Evolutionary conservation across 805 yeast genomes (phyloP).

Genomic region (Teunomyces kruisii): DNA sequence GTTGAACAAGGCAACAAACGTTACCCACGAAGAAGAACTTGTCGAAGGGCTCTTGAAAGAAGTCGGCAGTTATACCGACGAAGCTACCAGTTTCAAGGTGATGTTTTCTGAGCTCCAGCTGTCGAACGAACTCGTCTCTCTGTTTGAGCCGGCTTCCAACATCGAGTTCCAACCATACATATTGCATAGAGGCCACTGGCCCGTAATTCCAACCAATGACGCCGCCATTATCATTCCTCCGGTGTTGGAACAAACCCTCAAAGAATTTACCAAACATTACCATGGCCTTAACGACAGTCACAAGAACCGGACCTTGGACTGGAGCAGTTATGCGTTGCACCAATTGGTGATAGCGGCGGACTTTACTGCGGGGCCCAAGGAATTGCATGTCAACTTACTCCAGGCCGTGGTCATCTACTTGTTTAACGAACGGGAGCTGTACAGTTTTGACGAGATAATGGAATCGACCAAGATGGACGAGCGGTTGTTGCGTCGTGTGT

Average conservation of each 20-base stretch:
- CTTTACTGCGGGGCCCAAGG: slow-evolving; percentile 32
- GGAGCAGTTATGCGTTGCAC: slow-evolving; percentile 44
- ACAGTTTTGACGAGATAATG: slow-evolving; percentile 21
- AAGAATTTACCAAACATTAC: slow-evolving; percentile 21
- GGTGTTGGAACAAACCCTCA: slow-evolving; percentile 16
- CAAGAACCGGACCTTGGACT: slow-evolving; percentile 32
- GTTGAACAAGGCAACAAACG: slow-evolving; percentile 18
- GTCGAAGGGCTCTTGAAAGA: slow-evolving; percentile 21
- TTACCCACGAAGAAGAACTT: slow-evolving; percentile 21
- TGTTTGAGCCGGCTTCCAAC: neutral
- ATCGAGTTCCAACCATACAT: slow-evolving; percentile 32
- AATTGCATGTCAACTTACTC: slow-evolving; percentile 38
- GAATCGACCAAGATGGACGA: slow-evolving; percentile 31
- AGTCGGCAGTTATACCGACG: slow-evolving; percentile 33
- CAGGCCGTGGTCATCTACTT: slow-evolving; percentile 43
- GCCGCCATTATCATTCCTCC: slow-evolving; percentile 24
- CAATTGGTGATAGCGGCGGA: slow-evolving; percentile 33
- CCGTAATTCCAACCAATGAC: slow-evolving; percentile 32
- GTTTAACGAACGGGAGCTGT: slow-evolving; percentile 30
- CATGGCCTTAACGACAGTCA: slow-evolving; percentile 18
- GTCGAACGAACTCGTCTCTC: slow-evolving; percentile 13
- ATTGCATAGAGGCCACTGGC: slow-evolving; percentile 40
- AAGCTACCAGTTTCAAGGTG: slow-evolving; percentile 22
- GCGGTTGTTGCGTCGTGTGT: slow-evolving; percentile 26
- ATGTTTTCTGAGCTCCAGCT: slow-evolving; percentile 36